Percentiles rank a stretch among this genome's conserved stretches.
These are phyloP conservation scores for Acmispon strigosus DNA, from an alignment of 306 rosid genomes.

Conservation along the genomic window DNA sequence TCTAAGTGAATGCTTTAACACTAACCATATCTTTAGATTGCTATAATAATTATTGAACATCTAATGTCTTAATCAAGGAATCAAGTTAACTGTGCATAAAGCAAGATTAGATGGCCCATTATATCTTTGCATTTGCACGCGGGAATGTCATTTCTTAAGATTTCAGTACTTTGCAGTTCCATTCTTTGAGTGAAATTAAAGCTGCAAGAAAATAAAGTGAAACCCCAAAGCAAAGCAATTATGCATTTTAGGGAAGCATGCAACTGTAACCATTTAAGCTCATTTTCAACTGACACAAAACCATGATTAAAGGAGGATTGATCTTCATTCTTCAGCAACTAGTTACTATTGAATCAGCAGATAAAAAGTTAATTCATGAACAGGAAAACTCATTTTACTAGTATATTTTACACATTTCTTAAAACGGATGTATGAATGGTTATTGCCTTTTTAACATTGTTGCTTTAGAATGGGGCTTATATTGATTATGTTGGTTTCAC, in stretches of 20 bases:
- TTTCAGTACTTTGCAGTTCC: conserved; percentile 29
- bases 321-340: neutral
- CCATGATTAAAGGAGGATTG: neutral
- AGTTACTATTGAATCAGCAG: conserved; percentile 16
- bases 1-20: conserved; percentile 28
- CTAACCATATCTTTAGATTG: conserved; percentile 33
- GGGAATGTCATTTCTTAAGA: conserved; percentile 50
- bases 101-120: conserved; percentile 55
- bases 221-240: conserved; percentile 41
- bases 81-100: conserved; percentile 41
- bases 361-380: conserved; percentile 22
- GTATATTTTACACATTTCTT: neutral
- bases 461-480: conserved; percentile 10
- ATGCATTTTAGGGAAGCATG: conserved; percentile 22
- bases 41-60: conserved; percentile 41
- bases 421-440: neutral
- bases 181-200: conserved; percentile 29
- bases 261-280: conserved; percentile 17
- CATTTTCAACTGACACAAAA: conserved; percentile 2
- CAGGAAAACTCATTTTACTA: neutral
- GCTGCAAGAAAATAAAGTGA: conserved; percentile 37
- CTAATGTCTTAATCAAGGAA: conserved; percentile 56
- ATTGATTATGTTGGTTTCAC: neutral
- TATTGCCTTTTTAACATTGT: neutral
- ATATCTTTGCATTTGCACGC: conserved; percentile 55